Base-by-base conservation (phyloP, 1,284 basidiomycete genomes). In the Cryptococcus jaspeensis region DNA sequence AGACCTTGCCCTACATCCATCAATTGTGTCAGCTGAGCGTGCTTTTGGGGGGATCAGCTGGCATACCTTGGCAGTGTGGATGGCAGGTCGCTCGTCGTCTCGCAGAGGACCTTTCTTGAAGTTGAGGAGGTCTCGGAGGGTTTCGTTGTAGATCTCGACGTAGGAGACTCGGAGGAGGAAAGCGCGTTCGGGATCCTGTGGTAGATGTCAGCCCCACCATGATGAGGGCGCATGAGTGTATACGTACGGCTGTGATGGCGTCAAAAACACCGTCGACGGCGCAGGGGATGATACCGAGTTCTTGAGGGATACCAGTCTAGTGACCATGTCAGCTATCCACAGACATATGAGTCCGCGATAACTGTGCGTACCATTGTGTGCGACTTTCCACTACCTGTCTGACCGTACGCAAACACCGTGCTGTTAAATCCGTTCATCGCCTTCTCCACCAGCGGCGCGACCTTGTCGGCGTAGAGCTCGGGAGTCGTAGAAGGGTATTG, bases 81-180 rank as follows among this genome's bases (percentile, higher is more conserved):
- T 76, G 5, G 56, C 62, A 5, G 76, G 78, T 46, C 64, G 72
- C 52, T 72, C 72, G 38, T 73, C 67, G 32, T 74, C 71, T 15
- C 54, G 64, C 37, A 68, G 49, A 1, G 63, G 68, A 15, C 65
- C 70, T 62, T 66, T 73, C 52, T 72, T 73, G 42, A 65, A 66
- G 50, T 72, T 72, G 22, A 80, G 71, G 9, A 84, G 72, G 62
- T 84, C 83, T 32, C 81, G 78, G 16, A 84, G 72, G 2, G 78
- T 77, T 58, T 84, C 83, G 62, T 84, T 84, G 76, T 84, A 84
- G 58, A 84, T 83, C 60, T 79, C 83, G 49, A 84, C 76, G 62
- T 84, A 84, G 8, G 81, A 81, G 16, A 84, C 82, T 16, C 83
- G 75, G 2, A 84, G 72, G 8, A 84, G 70, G 60, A 69, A 76